A percentile compares a stretch with the other conserved stretches of the same genome.
Conservation (phyloP, 1,139 yeast species). For the Chernovozyma sophiae-reginae region DNA sequence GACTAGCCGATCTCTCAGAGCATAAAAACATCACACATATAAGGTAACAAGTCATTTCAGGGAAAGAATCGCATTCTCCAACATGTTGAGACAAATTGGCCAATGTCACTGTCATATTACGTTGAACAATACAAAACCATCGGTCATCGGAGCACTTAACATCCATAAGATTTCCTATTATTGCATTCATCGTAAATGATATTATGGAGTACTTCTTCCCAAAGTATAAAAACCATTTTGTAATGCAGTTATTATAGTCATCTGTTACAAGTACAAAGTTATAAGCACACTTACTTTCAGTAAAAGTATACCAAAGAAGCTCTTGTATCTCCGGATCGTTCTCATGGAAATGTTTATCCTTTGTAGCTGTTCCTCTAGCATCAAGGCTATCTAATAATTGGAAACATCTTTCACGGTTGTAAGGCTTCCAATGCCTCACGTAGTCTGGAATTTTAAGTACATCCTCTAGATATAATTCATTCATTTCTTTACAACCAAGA, state of each 20-base stretch:
- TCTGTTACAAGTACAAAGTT: constrained; percentile 7
- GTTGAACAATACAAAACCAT: constrained; percentile 7
- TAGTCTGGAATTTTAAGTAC: not conserved
- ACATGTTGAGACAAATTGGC: constrained; percentile 6
- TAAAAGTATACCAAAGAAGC: constrained; percentile 5
- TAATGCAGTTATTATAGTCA: constrained; percentile 5
- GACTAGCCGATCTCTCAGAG: constrained; percentile 17
- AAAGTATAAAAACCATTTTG: constrained; percentile 8
- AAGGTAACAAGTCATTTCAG: constrained; percentile 10
- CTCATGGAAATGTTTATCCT: constrained; percentile 7
- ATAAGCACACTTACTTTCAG: constrained; percentile 3
- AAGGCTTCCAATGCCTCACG: constrained; percentile 8
- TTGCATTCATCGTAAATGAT: constrained; percentile 6
- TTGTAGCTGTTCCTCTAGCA: not conserved
- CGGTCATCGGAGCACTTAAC: constrained; percentile 4
- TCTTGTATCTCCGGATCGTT: constrained; percentile 8
- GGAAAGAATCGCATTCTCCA: constrained; percentile 6
- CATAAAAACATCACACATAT: constrained; percentile 14
- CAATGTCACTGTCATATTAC: constrained; percentile 5
- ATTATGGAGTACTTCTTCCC: constrained; percentile 7
- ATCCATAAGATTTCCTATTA: constrained; percentile 6
- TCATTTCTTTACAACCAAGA: not conserved
- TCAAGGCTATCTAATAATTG: constrained; percentile 2
- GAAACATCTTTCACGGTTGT: constrained; percentile 1
- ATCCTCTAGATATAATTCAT: too few species aligned